Evolutionary conservation across 495 filamentous ascomycete genomes (phyloP), one percentile per base, ranked within the genome.

Genomic region (Penicillium roqueforti): DNA sequence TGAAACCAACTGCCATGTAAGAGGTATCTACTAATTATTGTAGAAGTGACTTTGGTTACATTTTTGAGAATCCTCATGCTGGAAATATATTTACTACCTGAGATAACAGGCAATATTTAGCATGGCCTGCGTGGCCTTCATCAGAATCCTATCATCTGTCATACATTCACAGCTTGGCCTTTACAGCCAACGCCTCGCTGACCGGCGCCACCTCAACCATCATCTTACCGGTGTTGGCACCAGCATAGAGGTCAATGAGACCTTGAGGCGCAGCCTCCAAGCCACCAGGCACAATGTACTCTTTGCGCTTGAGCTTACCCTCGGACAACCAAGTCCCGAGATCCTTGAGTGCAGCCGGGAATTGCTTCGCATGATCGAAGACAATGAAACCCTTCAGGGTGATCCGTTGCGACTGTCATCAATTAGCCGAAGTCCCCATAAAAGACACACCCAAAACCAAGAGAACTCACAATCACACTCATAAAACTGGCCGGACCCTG

Each of bases 361-460:
- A 81, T 58, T 79, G 61, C 48, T 74, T 65, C 3, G 62, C 66
- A 51, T 74, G 81, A 57, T 83, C 80, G 44, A 78, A 75, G 31
- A 81, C 76, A 49, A 83, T 79, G 58, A 81, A 82, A 1, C 80
- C 80, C 65, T 81, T 74, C 71, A 83, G 76, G 0, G 68, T 76
- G 44, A 80, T 69, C 5, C 74, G 73, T 73, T 76, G 74, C 13
- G 73, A 71, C 74, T 77, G 46, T 14, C 16, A 25, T 10, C 9
- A 34, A 36, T 70, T 65, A 73, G 68, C 56, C 51, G 8, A 3
- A 20, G 20, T 20, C 6, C 22, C 28, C 5, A 32, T 42, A 37
- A 7, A 47, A 37, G 53, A 7, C 4, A 11, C 1, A 51, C 9
- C 43, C 22, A n/a, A 3, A 23, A 8, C 8, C 22, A n/a, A 41